These are phyloP conservation scores for Flaveria linearis DNA, from an alignment of 129 eudicot genomes.

Conservation along the genomic window DNA sequence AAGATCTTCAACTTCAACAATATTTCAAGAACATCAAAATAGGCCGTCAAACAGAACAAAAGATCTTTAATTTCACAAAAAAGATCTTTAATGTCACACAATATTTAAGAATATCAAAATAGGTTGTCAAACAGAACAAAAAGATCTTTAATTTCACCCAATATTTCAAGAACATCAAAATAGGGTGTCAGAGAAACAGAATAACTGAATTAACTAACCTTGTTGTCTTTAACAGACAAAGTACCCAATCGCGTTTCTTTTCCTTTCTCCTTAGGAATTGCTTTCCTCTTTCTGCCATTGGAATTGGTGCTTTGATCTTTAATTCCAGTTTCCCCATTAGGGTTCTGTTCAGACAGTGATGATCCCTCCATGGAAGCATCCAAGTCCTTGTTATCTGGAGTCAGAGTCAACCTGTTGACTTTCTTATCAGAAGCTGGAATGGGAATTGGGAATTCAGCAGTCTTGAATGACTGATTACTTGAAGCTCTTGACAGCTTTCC, in stretches of 20 bases:
- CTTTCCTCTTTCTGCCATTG: conserved; percentile 63
- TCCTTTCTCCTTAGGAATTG: conserved; percentile 59
- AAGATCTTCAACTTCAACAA: conserved; percentile 9
- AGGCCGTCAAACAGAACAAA: background rate
- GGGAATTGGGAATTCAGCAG: conserved; percentile 45
- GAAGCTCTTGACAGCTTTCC: conserved; percentile 43
- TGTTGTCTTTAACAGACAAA: conserved; percentile 37
- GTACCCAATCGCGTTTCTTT: conserved; percentile 42
- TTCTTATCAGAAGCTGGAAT: conserved; percentile 40
- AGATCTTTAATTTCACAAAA: background rate
- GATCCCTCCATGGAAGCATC: conserved; percentile 75
- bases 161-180: background rate
- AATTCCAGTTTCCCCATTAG: conserved; percentile 46
- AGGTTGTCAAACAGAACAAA: too few relatives aligned
- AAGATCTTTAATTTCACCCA: too few relatives aligned
- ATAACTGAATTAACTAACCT: conserved; percentile 40
- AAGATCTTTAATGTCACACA: background rate
- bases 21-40: background rate
- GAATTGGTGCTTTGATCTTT: conserved; percentile 40
- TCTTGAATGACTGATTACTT: conserved; percentile 42
- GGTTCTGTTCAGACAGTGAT: conserved; percentile 72
- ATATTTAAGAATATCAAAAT: background rate
- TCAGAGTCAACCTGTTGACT: conserved; percentile 26
- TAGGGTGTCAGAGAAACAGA: conserved; percentile 3
- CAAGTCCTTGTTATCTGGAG: conserved; percentile 32